These are phyloP conservation scores for Scedosporium minutisporum DNA, from an alignment of 2,329 filamentous ascomycete species.

Conservation along the genomic window DNA sequence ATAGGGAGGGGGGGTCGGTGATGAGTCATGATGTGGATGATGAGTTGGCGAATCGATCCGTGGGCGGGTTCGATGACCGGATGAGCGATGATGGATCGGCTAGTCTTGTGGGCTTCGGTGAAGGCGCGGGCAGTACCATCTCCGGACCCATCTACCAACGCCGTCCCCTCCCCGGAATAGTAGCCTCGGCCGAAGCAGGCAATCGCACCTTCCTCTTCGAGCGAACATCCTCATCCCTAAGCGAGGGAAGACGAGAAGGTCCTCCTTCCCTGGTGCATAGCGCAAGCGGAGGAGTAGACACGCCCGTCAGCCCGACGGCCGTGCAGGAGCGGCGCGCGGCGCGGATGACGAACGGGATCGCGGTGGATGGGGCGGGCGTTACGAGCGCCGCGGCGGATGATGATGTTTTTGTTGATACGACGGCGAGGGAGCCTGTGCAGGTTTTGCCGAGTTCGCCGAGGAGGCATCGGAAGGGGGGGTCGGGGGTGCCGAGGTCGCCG, in stretches of 20 bases:
- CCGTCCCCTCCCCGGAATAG: constrained; percentile 31
- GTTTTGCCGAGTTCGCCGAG: constrained; percentile 16
- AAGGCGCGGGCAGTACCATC: constrained; percentile 78
- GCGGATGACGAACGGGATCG: constrained; percentile 57
- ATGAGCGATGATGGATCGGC: constrained; percentile 80
- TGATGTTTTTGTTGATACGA: constrained; percentile 54
- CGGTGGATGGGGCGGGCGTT: constrained; percentile 39
- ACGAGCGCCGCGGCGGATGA: constrained; percentile 39
- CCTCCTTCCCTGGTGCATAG: constrained; percentile 4
- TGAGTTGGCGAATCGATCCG: constrained; percentile 33
- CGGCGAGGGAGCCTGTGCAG: constrained; percentile 46
- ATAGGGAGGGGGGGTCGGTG: constrained; percentile 47
- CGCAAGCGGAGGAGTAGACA: constrained; percentile 13
- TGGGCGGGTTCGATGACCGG: constrained; percentile 52
- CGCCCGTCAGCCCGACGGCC: constrained; percentile 32
- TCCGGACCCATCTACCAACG: constrained; percentile 65
- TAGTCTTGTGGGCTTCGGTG: constrained; percentile 83
- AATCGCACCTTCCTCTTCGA: constrained; percentile 31
- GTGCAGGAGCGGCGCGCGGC: constrained; percentile 48
- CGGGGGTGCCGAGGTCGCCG: not conserved
- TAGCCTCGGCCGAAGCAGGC: constrained; percentile 17
- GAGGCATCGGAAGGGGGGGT: not conserved
- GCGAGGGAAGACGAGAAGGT: constrained; percentile 30
- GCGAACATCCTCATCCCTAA: constrained; percentile 41
- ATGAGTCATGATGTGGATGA: constrained; percentile 51